Evolutionary conservation across 208 protist species (phyloP).

Genomic region (Tritrichomonas musculus): DNA sequence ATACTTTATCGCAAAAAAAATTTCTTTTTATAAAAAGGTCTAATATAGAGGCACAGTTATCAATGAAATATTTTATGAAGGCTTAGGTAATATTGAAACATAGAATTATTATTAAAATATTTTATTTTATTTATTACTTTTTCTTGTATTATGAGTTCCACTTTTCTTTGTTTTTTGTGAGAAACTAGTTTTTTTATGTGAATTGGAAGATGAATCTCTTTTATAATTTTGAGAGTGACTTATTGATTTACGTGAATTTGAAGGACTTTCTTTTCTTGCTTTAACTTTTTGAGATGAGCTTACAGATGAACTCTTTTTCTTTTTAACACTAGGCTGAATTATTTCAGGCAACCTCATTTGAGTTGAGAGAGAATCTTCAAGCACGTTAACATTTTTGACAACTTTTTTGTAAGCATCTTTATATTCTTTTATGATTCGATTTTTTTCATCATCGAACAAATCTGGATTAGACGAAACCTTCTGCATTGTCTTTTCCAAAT

Average conservation of each 20-base stretch:
- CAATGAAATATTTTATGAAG: too few species aligned
- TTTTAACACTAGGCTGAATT: background rate
- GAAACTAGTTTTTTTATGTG: background rate
- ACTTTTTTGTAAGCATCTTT: background rate
- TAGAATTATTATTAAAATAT: background rate
- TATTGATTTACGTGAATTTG: background rate
- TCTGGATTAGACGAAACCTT: background rate
- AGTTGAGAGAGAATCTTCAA: background rate
- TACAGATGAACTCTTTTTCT: background rate
- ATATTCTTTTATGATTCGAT: background rate
- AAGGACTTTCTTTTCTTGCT: background rate
- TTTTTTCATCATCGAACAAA: background rate
- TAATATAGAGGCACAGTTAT: too few species aligned
- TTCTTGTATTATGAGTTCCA: too few species aligned
- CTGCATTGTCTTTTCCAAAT: background rate
- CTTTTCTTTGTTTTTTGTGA: too few species aligned
- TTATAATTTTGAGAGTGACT: background rate
- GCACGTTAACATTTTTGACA: background rate
- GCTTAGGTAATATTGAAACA: background rate
- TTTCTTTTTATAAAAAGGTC: too few species aligned
- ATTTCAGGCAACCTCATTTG: background rate
- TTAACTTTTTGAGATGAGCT: background rate
- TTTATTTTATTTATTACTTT: background rate
- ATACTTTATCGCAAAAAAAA: too few species aligned
- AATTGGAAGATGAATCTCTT: background rate